A percentile compares a stretch with the other conserved stretches of the same genome.
phyloP scores from a whole-genome alignment of 1,284 basidiomycete species.

The Melampsora americana region DNA sequence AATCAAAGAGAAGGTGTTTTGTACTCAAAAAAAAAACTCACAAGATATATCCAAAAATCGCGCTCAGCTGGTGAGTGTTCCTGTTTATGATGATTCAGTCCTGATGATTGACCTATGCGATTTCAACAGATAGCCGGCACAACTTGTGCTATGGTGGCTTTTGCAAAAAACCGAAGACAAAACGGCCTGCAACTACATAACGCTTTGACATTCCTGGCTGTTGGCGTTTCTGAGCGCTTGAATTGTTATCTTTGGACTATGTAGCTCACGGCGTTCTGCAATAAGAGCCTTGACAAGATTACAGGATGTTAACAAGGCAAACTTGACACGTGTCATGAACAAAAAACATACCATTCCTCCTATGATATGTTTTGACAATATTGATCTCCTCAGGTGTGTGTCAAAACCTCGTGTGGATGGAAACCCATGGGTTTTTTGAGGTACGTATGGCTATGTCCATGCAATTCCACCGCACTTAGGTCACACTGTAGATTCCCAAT shows the following conservation, averaged over 20 bases:
- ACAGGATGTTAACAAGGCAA: too few relatives aligned
- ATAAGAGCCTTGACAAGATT: not conserved
- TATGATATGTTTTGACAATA: conserved; percentile 20
- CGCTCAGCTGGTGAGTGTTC: too few relatives aligned
- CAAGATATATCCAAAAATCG: too few relatives aligned
- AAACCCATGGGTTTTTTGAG: conserved; percentile 7
- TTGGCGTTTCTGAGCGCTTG: not conserved
- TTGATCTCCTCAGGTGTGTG: conserved; percentile 16
- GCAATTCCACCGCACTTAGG: not conserved
- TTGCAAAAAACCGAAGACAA: conserved; percentile 5
- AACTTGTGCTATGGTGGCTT: conserved; percentile 20
- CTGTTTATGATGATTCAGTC: not conserved
- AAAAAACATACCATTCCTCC: not conserved
- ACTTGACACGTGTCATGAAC: not conserved
- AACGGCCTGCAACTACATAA: too few relatives aligned
- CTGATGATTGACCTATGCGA: not conserved
- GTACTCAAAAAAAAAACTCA: not conserved
- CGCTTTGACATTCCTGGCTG: too few relatives aligned
- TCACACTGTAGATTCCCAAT: not conserved
- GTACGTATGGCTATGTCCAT: conserved; percentile 17
- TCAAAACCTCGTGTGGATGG: not conserved
- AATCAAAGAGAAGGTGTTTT: not conserved
- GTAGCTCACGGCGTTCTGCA: not conserved
- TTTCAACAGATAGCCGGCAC: not conserved
- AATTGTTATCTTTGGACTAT: conserved; percentile 9